These are phyloP conservation scores for Vitis cinerea DNA, from an alignment of 164 flowering plant species.

Conservation along the genomic window DNA sequence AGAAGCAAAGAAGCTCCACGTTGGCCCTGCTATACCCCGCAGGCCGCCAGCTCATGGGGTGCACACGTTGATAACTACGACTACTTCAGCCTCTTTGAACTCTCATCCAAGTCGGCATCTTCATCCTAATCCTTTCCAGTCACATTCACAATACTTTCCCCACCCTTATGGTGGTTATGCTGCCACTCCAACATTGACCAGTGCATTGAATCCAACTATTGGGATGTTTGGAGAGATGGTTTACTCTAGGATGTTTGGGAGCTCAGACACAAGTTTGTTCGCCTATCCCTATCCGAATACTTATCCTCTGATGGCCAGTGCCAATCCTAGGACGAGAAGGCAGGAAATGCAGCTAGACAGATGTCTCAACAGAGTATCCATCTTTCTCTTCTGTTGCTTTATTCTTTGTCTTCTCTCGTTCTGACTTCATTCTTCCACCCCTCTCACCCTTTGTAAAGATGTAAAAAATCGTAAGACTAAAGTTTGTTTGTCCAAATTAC, in stretches of 20 bases:
- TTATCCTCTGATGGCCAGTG: slow-evolving; percentile 18
- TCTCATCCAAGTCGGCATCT: slow-evolving; percentile 16
- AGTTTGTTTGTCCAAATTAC: not conserved
- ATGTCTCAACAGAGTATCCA: slow-evolving; percentile 43
- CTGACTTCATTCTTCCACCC: slow-evolving; percentile 13
- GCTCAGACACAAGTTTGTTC: slow-evolving; percentile 26
- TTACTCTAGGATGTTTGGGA: slow-evolving; percentile 48
- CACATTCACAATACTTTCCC: slow-evolving; percentile 25
- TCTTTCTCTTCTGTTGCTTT: slow-evolving; percentile 52
- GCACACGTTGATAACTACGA: slow-evolving; percentile 15
- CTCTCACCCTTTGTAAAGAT: not conserved
- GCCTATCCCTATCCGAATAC: slow-evolving; percentile 33
- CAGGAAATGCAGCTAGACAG: slow-evolving; percentile 41
- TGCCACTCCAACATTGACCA: slow-evolving; percentile 22
- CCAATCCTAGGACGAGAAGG: slow-evolving; percentile 35
- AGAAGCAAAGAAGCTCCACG: slow-evolving; percentile 22
- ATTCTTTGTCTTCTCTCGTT: slow-evolving; percentile 51
- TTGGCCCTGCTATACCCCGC: slow-evolving; percentile 32
- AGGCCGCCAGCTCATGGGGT: slow-evolving; percentile 49
- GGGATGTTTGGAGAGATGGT: slow-evolving; percentile 64
- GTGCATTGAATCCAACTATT: slow-evolving; percentile 31
- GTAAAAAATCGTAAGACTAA: not conserved
- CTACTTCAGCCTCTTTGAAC: slow-evolving; percentile 4
- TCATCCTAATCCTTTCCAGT: slow-evolving; percentile 18
- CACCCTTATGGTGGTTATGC: slow-evolving; percentile 20